Evolutionary conservation across 1,284 basidiomycete genomes (phyloP), one percentile per base, ranked within the genome.

Genomic region (Ceratobasidium sp.): DNA sequence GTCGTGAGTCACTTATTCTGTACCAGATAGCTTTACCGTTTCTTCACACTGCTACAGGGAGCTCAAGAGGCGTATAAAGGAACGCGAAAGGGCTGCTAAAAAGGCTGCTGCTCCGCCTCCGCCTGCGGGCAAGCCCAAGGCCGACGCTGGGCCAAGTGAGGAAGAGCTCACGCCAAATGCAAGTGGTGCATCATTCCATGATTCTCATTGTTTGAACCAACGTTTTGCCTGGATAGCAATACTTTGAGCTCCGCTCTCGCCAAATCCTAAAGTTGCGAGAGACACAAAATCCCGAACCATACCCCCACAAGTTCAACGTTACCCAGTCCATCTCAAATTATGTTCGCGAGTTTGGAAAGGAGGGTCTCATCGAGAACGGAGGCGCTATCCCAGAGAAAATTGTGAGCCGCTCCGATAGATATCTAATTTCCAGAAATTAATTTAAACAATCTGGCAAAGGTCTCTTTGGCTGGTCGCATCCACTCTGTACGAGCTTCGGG

Each of bases 251-350:
- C 76, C 90, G 97, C 77, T 92, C 90, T 59, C 89, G 95, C 72
- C 90, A 93, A 78, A 96, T 99, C 78, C 88, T 90, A 77, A 89
- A 90, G 77, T 87, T 99, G 74, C 91, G 95, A 81, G 87, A 92
- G 80, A 92, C 93, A 58, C 90, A 92, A 81, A 82, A 88, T 36
- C 95, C 94, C 4, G 94, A 97, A 80, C 97, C 97, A 2, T 99
- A 99, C 85, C 97, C 97, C 23, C 97, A 99, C 90, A 99, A 99
- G 88, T 99, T 99, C 85, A 82, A 97, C 78, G 96, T 97, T 52
- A 85, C 91, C 59, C 85, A 84, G 75, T 93, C 92, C n/a, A 85
- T 99, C 78, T 84, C 88, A 18, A 80, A 84, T 14, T 99, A 91
- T 82, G 89, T 98, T 79, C 81, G 86, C 16, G 83, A 87, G 73